Base-by-base conservation (phyloP, 768 basidiomycete species). In the Gelatoporia subvermispora region DNA sequence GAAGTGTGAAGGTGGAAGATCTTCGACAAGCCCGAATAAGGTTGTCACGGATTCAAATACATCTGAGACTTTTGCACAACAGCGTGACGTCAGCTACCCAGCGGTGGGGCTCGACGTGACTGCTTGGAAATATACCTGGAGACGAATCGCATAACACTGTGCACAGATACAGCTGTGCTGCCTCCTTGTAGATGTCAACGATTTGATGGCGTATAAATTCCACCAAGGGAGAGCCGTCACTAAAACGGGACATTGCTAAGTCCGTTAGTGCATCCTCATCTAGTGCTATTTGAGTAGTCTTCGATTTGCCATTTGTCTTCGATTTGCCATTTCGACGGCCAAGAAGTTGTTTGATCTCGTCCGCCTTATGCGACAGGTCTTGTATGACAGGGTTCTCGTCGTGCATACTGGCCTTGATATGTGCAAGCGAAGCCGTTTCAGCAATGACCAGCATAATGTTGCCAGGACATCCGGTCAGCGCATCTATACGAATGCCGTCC, bases 381-480 rank as follows among this genome's bases (percentile, higher is more conserved):
- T 82, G 78, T 64, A 79, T 75, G 65, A 86, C 88, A 50, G 91
- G 71, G 31, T 77, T 75, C 39, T 82, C 82, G 49, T 81, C 81
- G 44, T 73, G 77, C 48, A 74, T 69, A 60, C 88, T 81, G 42
- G 70, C 64, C 65, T 89, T 90, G 88, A 89, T 90, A 55, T 81
- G 76, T 4, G 84, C 79, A 24, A 92, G 75, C 7, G 75, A 72
- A 16, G 84, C 81, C 17, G 78, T 75, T 60, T 91, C 87, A 20
- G 82, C 87, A 50, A 91, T 76, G 35, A 81, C 85, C 50, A 90
- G 76, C 61, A 91, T 65, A 8, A 80, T 83, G 57, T 85, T 84
- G 57, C 91, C 85, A 2, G 88, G 82, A 69, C 88, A 90, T 22
- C 88, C 88, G 20, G 79, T 83, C 50, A 90, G 65, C 40, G 68